Evolutionary conservation across 257 asterid genomes (phyloP), one percentile per base, ranked within the genome.

Genomic region (Leonotis leonurus): DNA sequence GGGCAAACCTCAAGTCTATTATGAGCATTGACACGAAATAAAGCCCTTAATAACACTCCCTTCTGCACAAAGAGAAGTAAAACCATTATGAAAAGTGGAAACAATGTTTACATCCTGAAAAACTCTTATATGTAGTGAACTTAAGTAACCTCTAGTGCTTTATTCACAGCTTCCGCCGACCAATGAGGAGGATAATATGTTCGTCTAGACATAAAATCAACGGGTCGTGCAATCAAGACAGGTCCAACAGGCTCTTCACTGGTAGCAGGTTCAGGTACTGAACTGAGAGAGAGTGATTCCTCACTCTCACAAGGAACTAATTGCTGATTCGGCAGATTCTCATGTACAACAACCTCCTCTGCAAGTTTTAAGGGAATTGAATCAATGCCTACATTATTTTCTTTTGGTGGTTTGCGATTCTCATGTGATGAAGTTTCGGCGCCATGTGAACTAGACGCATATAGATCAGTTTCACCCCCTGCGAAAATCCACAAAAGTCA

Each of bases 11-110:
- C 97, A 40, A 79, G 72, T 74, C 74, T 84, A 73, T 92, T 91
- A 71, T 86, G 74, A 26, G 95, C 93, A 83, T 86, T 92, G 71
- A 88, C 97, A 66, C 77, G 86, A 76, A 88, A 89, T 24, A 74
- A 67, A 8, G 98, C 93, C 70, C 59, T 83, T 74, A 86, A 78
- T 51, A 81, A 60, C 43, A 70, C 81, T 48, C 93, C 93, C 45
- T 70, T 77, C 97, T 92, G 93, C 74, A 76, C 36, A 69, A 49
- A 24, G 36, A 33, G 32, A 32, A 36, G 41, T 0, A 80, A 70
- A 6, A n/a, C 5, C 56, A 61, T 61, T 62, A 77, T 8, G 12
- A 65, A 17, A 11, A 39, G 22, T 57, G 55, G 30, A 8, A 7
- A 14, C 11, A 60, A 51, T 25, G 3, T 21, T 8, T 14, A 37